Evolutionary conservation across 2,329 filamentous ascomycete species (phyloP).

Genomic region (Paecilomyces niveus): DNA sequence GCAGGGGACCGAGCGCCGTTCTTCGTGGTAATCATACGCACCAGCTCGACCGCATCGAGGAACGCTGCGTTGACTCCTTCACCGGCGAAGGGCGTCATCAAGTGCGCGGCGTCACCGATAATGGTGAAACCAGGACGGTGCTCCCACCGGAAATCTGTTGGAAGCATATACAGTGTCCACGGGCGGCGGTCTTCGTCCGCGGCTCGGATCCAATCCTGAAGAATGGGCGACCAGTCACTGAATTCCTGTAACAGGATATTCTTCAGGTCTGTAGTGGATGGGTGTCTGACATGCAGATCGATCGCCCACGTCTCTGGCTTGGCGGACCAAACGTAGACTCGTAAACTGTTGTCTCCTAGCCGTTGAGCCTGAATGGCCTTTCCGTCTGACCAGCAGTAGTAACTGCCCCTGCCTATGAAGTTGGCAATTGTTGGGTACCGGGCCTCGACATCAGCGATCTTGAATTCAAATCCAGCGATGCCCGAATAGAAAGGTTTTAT

Average conservation of each 20-base stretch:
- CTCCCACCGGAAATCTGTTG: conserved; percentile 15
- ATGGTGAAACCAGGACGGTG: conserved; percentile 15
- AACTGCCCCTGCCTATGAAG: conserved; percentile 13
- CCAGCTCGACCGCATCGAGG: conserved; percentile 6
- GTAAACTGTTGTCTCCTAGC: conserved; percentile 9
- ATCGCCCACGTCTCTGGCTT: conserved; percentile 6
- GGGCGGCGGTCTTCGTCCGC: conserved; percentile 5
- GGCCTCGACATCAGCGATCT: conserved; percentile 12
- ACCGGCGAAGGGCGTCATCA: conserved; percentile 22
- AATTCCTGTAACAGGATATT: conserved; percentile 2
- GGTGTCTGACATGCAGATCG: conserved; percentile 1
- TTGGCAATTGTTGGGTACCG: conserved; percentile 12
- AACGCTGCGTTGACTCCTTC: conserved; percentile 16
- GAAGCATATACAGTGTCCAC: conserved; percentile 16
- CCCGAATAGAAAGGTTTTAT: conserved; percentile 17
- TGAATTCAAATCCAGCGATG: conserved; percentile 8
- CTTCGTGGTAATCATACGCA: conserved; percentile 3
- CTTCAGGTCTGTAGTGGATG: conserved; percentile 1
- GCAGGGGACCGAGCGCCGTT: background rate
- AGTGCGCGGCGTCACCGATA: conserved; percentile 20
- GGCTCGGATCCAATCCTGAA: conserved; percentile 12
- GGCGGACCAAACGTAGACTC: conserved; percentile 3
- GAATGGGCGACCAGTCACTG: conserved; percentile 6
- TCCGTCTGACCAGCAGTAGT: conserved; percentile 15
- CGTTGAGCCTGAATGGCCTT: conserved; percentile 19